Conservation (phyloP, 768 basidiomycete genomes). For the Pisolithus sp. region DNA sequence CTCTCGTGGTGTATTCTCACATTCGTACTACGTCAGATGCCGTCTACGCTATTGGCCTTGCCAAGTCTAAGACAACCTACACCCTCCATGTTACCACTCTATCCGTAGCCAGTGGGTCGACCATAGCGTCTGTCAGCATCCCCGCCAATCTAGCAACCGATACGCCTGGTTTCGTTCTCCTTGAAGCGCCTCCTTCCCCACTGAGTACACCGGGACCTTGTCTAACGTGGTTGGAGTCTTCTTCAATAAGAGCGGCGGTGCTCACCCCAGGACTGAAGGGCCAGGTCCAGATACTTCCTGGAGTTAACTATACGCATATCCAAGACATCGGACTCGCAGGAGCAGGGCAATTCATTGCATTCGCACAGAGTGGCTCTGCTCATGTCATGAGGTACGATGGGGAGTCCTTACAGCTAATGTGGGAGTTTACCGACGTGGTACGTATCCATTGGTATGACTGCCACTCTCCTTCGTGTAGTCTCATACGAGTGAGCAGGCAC, state of each 20-base stretch:
- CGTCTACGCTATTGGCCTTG: slow-evolving; percentile 50
- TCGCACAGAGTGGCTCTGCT: slow-evolving; percentile 48
- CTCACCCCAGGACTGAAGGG: slow-evolving; percentile 48
- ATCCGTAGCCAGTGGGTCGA: slow-evolving; percentile 44
- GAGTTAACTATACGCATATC: slow-evolving; percentile 43
- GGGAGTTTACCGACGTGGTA: slow-evolving; percentile 55
- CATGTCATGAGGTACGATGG: slow-evolving; percentile 47
- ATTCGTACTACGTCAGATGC: slow-evolving; percentile 47
- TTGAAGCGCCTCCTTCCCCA: slow-evolving; percentile 19
- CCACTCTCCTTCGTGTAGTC: slow-evolving; percentile 1
- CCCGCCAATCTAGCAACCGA: slow-evolving; percentile 42
- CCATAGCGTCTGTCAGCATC: slow-evolving; percentile 44
- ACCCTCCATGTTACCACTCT: slow-evolving; percentile 65
- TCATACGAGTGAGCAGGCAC: slow-evolving; percentile 26
- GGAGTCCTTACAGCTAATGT: slow-evolving; percentile 38
- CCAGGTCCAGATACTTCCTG: slow-evolving; percentile 39
- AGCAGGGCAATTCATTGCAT: slow-evolving; percentile 55
- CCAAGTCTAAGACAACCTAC: slow-evolving; percentile 41
- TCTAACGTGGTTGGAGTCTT: slow-evolving; percentile 42
- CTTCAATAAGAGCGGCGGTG: slow-evolving; percentile 40
- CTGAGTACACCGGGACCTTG: slow-evolving; percentile 12
- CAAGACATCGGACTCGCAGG: slow-evolving; percentile 54
- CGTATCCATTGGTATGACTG: slow-evolving; percentile 13
- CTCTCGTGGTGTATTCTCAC: slow-evolving; percentile 57
- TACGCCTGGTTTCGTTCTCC: slow-evolving; percentile 30